These are phyloP conservation scores for Kazachstania viticola DNA, from an alignment of 805 yeast species.

Conservation along the genomic window DNA sequence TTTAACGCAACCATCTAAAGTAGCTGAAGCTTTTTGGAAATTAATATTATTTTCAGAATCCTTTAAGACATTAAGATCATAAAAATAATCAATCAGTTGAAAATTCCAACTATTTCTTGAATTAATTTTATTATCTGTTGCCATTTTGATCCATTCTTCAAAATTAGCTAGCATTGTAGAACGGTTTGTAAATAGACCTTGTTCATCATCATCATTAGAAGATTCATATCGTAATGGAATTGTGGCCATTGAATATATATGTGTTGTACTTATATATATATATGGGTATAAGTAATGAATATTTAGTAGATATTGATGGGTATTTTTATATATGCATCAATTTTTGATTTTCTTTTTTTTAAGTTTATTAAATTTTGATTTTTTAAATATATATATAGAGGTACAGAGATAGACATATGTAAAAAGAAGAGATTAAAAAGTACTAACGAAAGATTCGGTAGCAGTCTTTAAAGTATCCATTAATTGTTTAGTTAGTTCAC, in stretches of 20 bases:
- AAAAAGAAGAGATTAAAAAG: conserved; percentile 44
- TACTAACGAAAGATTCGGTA: conserved; percentile 84
- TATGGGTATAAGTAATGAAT: too few relatives aligned
- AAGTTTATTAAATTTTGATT: not conserved
- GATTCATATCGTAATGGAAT: not conserved
- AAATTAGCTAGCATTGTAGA: conserved; percentile 42
- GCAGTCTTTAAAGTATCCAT: conserved; percentile 81
- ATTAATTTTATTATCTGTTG: conserved; percentile 75
- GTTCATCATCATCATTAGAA: conserved; percentile 12
- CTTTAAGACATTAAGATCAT: conserved; percentile 62
- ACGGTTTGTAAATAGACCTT: conserved; percentile 24
- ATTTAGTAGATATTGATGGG: too few relatives aligned
- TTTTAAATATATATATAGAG: not conserved
- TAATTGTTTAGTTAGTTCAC: conserved; percentile 81
- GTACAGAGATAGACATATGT: not conserved
- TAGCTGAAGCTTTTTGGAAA: conserved; percentile 83
- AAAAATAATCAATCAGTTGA: conserved; percentile 84
- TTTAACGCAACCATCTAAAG: conserved; percentile 89
- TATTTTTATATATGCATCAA: not conserved
- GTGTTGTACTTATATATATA: not conserved
- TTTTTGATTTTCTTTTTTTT: not conserved
- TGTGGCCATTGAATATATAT: not conserved
- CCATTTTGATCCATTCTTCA: conserved; percentile 74
- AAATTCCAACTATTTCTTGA: conserved; percentile 81
- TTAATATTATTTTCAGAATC: conserved; percentile 71